Evolutionary conservation across 1,284 basidiomycete species (phyloP).

Genomic region (Melampsora americana): DNA sequence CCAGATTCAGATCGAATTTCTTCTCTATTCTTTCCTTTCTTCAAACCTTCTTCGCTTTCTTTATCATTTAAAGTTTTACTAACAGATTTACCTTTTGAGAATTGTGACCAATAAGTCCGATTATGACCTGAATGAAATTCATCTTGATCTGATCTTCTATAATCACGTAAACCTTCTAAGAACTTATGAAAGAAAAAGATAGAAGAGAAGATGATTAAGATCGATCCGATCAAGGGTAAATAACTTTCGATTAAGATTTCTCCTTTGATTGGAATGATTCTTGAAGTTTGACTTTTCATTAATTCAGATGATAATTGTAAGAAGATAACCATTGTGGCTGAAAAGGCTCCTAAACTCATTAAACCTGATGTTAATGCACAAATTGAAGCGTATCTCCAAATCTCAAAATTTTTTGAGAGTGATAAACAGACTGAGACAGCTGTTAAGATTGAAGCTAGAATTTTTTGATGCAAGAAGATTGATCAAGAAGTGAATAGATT

Average conservation of each 20-base stretch:
- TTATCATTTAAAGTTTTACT: no score
- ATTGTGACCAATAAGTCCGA: no score
- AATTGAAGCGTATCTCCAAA: conserved; percentile 39
- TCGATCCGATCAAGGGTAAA: conserved; percentile 25
- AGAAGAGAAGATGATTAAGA: not conserved
- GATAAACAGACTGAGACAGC: conserved; percentile 18
- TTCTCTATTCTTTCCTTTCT: no score
- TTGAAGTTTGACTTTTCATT: conserved; percentile 25
- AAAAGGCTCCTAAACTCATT: conserved; percentile 33
- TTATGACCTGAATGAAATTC: no score
- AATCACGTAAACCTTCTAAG: no score
- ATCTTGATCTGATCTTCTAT: no score
- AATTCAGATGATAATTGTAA: conserved; percentile 22
- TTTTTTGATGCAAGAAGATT: not conserved
- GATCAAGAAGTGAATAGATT: not conserved
- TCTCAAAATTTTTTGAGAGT: conserved; percentile 34
- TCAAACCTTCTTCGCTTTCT: no score
- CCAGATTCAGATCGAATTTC: no score
- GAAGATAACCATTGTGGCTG: conserved; percentile 29
- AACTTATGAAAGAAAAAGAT: no score
- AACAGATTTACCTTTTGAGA: no score
- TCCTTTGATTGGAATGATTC: conserved; percentile 32
- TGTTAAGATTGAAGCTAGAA: conserved; percentile 25
- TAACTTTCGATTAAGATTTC: conserved; percentile 15
- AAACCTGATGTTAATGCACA: conserved; percentile 14